Evolutionary conservation across 148 eudicot species (phyloP), one percentile per base, ranked within the genome.

Genomic region (Silene latifolia): DNA sequence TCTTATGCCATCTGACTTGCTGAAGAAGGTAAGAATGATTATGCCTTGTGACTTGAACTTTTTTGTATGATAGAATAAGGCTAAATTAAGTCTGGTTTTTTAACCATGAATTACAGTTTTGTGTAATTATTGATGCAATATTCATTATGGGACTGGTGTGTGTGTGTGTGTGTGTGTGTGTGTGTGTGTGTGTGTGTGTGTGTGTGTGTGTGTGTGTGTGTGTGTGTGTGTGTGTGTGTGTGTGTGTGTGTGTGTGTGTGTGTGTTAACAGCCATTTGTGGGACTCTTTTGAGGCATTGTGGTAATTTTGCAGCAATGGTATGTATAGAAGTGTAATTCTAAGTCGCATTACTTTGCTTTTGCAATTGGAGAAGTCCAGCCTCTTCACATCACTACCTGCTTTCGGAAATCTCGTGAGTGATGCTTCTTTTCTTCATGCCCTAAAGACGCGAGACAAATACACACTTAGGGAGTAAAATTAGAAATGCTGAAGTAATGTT

Each of bases 321-420:
- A 14, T 51, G 56, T 13, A 51, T 51, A 13, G 17, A 44, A 44
- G 20, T 53, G 29, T 39, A 29, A 35, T 47, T 67, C 20, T 35
- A 51, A 20, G 29, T 21, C 9, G 5, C 24, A 60, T 66, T 35
- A 39, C 23, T 66, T 8, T 35, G 51, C 8, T 66, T n/a, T 39
- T 66, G 20, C 85, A 93, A 97, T 69, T 91, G 80, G 95, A 91
- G 82, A 82, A 76, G 63, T 89, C 93, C 81, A 86, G 47, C 74
- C 84, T 91, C 62, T 80, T 86, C 83, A 75, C 39, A 73, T 80
- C 74, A 62, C 80, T 89, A 66, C 87, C 84, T 48, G 35, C 69
- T 11, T 86, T 91, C 69, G 71, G 85, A 75, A 65, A 78, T 63
- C 84, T 91, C 80, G 98, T 93, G 82, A 85, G 93, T 85, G 69